Base-by-base conservation (phyloP, 2,329 filamentous ascomycete genomes). In the Fusarium xylarioides region DNA sequence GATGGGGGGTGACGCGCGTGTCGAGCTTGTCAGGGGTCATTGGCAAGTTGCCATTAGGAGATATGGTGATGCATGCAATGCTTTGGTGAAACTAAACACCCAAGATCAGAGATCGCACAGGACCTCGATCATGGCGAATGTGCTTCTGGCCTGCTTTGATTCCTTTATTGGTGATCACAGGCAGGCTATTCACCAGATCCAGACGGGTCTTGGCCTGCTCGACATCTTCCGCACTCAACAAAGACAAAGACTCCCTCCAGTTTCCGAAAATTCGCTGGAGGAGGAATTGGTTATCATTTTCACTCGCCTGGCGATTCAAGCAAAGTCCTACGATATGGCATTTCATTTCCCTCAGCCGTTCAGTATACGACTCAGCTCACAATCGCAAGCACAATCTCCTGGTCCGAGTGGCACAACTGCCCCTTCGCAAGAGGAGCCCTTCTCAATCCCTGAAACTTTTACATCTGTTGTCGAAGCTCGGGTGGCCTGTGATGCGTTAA, bases 61-160 rank as follows among this genome's bases (percentile, higher is more conserved):
- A 67, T 92, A 92, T 75, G 87, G 86, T 4, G 84, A 87, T 61
- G 89, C 90, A 1, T 83, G 88, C 66, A 85, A 85, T 11, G 83
- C 86, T 26, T 83, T 91, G 50, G 79, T 86, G 59, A 81, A 81
- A 50, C 81, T 85, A 9, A 80, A 82, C 19, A 81, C 82, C 18
- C 81, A 84, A 52, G 85, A 86, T 47, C 80, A 83, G 43, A 80
- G 78, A 55, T 86, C 85, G 21, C 85, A 86, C 79, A 85, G 86
- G 74, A 89, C 84, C 18, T 86, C 85, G 54, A 83, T 92, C n/a
- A 91, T 92, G 85, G 87, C 89, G 21, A 91, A 86, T 58, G 88
- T 92, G 40, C 82, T 92, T 42, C 84, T 92, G 54, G 88, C 89
- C n/a, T 91, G 89, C 79, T 92, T 92, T 69, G 90, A 92, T 79